Percentiles rank a stretch among this genome's conserved stretches.
Conservation (phyloP, 345 rosid genomes). For the Eucalyptus tenuipes region DNA sequence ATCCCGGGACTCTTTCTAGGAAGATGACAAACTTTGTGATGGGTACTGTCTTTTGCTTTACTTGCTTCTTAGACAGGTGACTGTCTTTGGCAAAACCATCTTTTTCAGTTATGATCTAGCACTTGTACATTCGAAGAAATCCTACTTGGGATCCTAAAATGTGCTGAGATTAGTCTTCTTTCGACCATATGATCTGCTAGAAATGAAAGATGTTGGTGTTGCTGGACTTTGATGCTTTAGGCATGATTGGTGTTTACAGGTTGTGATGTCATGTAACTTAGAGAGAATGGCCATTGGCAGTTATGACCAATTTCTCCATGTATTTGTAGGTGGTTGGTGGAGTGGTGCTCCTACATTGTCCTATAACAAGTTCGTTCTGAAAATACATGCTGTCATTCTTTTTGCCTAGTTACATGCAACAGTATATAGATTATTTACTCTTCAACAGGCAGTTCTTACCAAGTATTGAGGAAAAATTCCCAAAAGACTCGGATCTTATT, state of each 20-base stretch:
- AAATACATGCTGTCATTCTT: not conserved
- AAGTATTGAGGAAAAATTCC: conserved; percentile 63
- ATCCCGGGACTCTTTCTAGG: conserved; percentile 52
- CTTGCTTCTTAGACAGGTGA: not conserved
- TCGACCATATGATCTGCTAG: not conserved
- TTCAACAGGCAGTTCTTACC: conserved; percentile 47
- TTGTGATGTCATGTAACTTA: not conserved
- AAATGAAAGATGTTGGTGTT: not conserved
- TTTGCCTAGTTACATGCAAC: not conserved
- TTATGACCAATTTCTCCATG: not conserved
- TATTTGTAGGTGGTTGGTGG: conserved; percentile 88
- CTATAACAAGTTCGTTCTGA: conserved; percentile 40
- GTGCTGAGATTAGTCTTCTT: not conserved
- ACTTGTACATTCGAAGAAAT: not conserved
- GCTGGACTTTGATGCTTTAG: not conserved
- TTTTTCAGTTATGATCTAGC: not conserved
- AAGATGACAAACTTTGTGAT: conserved; percentile 60
- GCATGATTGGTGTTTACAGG: not conserved
- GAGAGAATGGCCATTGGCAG: not conserved
- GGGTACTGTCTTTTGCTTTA: conserved; percentile 30
- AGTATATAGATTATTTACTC: not conserved
- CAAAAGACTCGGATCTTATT: conserved; percentile 67
- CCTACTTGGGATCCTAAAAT: not conserved
- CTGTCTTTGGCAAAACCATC: not conserved
- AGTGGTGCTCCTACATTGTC: conserved; percentile 70